Evolutionary conservation across 106 monocot genomes (phyloP).

Genomic region (Dendrobium catenatum): DNA sequence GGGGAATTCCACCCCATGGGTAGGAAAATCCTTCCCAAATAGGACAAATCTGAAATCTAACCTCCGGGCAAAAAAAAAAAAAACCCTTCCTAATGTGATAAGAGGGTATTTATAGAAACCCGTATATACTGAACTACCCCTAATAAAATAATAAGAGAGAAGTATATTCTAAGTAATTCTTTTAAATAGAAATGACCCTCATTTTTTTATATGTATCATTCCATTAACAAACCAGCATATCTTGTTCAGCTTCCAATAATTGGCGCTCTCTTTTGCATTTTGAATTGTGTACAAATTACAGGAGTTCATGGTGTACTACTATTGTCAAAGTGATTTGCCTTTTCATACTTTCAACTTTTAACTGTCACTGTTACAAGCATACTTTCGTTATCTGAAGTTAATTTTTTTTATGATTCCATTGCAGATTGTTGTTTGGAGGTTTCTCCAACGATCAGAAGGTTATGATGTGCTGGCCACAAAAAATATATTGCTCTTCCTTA

Average conservation of each 20-base stretch:
- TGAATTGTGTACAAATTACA: neutral
- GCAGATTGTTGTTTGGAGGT: slow-evolving; percentile 91
- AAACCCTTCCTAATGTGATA: no score
- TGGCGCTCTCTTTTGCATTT: neutral
- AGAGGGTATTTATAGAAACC: no score
- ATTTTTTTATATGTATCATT: neutral
- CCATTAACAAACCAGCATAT: neutral
- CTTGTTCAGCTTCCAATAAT: neutral
- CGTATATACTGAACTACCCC: no score
- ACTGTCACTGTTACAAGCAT: neutral
- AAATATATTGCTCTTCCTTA: slow-evolving; percentile 55
- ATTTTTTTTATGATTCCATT: slow-evolving; percentile 5
- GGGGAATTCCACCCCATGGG: no score
- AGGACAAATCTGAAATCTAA: no score
- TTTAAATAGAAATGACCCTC: no score
- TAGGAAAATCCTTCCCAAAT: no score
- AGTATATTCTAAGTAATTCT: no score
- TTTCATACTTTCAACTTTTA: neutral
- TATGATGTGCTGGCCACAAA: slow-evolving; percentile 59
- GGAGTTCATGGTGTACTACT: neutral
- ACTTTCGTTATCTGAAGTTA: neutral
- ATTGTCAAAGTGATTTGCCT: neutral
- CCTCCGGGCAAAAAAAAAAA: no score
- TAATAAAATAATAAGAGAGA: no score
- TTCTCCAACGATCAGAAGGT: slow-evolving; percentile 49